phyloP scores from a whole-genome alignment of 2,329 filamentous ascomycete genomes.

The Fusarium citri region DNA sequence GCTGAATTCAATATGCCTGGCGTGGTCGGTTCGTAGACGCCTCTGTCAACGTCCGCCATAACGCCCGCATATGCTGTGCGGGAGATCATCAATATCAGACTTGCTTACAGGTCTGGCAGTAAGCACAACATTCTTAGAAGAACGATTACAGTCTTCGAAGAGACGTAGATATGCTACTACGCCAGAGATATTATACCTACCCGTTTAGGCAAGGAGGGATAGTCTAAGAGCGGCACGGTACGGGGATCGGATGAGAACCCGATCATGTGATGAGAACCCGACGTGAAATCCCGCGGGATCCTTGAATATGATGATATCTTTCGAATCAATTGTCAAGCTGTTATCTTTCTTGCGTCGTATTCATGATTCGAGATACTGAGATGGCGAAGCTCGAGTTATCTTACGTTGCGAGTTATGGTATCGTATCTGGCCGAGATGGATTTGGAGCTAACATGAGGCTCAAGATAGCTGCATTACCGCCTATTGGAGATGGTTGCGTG shows the following conservation, averaged over 20 bases:
- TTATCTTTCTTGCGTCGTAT: background rate
- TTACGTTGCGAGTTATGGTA: background rate
- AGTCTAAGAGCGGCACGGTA: conserved; percentile 4
- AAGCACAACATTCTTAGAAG: background rate
- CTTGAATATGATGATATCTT: background rate
- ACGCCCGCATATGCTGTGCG: conserved; percentile 66
- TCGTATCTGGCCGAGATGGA: background rate
- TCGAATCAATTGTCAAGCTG: background rate
- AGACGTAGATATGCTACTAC: background rate
- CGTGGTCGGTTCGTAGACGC: conserved; percentile 67
- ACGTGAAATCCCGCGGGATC: background rate
- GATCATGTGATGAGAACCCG: conserved; percentile 23
- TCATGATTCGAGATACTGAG: background rate
- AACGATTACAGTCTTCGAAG: background rate
- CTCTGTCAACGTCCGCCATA: conserved; percentile 64
- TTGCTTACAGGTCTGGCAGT: conserved; percentile 61
- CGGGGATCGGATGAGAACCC: conserved; percentile 7
- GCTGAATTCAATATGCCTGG: conserved; percentile 70
- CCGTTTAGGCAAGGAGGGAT: conserved; percentile 1
- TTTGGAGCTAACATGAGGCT: conserved; percentile 4
- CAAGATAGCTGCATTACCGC: background rate
- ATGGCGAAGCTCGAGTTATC: background rate
- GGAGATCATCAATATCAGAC: conserved; percentile 73
- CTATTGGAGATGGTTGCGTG: background rate
- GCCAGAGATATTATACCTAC: conserved; percentile 12